Conservation (phyloP, 306 rosid species). For the Hippophae tibetana region DNA sequence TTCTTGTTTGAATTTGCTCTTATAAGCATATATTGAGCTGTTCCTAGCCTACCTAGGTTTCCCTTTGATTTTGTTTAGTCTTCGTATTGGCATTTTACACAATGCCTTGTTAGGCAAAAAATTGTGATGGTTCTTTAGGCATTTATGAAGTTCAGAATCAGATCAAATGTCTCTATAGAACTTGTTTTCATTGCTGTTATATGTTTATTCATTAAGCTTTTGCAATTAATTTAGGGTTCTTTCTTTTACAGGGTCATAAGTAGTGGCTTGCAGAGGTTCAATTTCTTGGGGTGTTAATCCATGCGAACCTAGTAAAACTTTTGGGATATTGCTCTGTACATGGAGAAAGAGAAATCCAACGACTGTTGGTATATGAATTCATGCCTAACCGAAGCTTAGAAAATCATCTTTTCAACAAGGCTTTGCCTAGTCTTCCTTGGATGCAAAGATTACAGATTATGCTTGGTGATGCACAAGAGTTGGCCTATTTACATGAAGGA, state of each 20-base stretch:
- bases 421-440: slow-evolving; percentile 52
- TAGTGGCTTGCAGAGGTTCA: slow-evolving; percentile 97
- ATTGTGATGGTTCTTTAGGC: too few species aligned
- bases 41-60: too few species aligned
- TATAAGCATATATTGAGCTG: too few species aligned
- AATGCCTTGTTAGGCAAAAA: too few species aligned
- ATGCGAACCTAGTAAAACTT: slow-evolving; percentile 81
- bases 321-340: slow-evolving; percentile 74
- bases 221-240: slow-evolving; percentile 4
- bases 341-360: slow-evolving; percentile 65
- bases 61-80: too few species aligned
- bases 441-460: slow-evolving; percentile 45
- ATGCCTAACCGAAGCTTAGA: slow-evolving; percentile 84
- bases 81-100: too few species aligned
- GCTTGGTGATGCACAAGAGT: slow-evolving; percentile 42
- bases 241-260: slow-evolving; percentile 67
- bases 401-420: slow-evolving; percentile 64
- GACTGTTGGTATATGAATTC: slow-evolving; percentile 76
- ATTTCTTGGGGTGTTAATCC: slow-evolving; percentile 71
- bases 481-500: slow-evolving; percentile 70
- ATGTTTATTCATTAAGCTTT: neutral
- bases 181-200: neutral
- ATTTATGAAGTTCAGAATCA: too few species aligned
- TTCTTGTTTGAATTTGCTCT: too few species aligned
- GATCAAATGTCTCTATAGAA: too few species aligned